These are phyloP conservation scores for Blastobotrys petasosporus DNA, from an alignment of 1,139 yeast species.

Conservation along the genomic window DNA sequence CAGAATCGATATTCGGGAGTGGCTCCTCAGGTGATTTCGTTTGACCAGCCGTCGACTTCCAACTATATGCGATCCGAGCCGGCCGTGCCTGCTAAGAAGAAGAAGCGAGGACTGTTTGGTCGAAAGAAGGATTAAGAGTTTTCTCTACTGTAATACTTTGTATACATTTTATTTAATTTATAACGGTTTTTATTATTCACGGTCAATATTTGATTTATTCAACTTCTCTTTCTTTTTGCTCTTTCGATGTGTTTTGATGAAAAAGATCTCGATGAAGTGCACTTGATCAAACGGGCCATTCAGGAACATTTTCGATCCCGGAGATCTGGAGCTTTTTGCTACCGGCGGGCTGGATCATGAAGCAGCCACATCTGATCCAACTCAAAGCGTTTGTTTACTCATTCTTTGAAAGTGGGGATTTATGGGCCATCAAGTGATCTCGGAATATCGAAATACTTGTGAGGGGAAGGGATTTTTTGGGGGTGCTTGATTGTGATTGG, in stretches of 20 bases:
- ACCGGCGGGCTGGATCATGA: too few relatives aligned
- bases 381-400: too few relatives aligned
- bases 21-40: conserved; percentile 23
- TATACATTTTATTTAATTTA: neutral
- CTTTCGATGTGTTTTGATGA: neutral
- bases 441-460: too few relatives aligned
- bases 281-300: neutral
- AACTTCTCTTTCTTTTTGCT: neutral
- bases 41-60: conserved; percentile 17
- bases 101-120: conserved; percentile 72
- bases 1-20: conserved; percentile 14
- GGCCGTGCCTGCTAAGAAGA: conserved; percentile 40
- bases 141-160: neutral
- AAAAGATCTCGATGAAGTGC: neutral
- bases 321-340: neutral
- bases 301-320: neutral
- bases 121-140: conserved; percentile 45
- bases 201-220: conserved; percentile 1
- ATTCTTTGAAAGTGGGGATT: too few relatives aligned
- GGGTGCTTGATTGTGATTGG: too few relatives aligned
- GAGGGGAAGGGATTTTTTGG: too few relatives aligned
- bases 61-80: conserved; percentile 5
- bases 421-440: too few relatives aligned
- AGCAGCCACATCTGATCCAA: too few relatives aligned
- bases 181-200: neutral